Evolutionary conservation across 2,329 filamentous ascomycete genomes (phyloP), one percentile per base, ranked within the genome.

Genomic region (Claviceps lovelessii): DNA sequence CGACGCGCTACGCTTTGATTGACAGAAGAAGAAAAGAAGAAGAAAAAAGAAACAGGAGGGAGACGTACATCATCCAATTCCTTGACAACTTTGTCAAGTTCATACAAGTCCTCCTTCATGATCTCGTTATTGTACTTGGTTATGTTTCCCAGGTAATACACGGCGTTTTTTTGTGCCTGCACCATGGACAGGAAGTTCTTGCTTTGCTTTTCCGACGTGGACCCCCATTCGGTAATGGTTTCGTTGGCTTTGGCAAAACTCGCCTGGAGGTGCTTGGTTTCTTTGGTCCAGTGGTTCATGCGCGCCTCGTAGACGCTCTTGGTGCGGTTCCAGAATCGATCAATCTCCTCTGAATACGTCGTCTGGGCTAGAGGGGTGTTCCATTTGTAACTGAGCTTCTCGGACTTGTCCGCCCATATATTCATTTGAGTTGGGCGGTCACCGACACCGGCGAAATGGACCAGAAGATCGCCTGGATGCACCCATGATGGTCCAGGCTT

Each of bases 391-490:
- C 5, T 37, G 33, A 51, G 15, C n/a, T 37, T 8, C 28, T 56
- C 55, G 2, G 55, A 56, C 17, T 15, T 31, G 17, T 51, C 54
- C 9, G 51, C 37, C 55, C 55, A 57, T 9, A 28, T 35, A 6
- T 46, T 33, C 49, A 57, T 55, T 7, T 35, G 39, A 5, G 6
- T 19, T 10, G 52, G 47, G n/a, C 54, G 54, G 23, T 50, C 7
- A 11, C 9, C 9, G 5, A 41, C 15, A 11, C 59, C 59, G 5
- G 59, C 58, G n/a, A 61, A 61, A 39, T 61, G 58, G 13, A 61
- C 53, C 31, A 61, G 37, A 17, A 60, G 56, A 51, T 60, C 59
- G n/a, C 59, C 59, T 4, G 54, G 51, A 41, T 46, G 39, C 35
- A 57, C 46, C 5, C 17, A 51, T 15, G 49, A 28, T 17, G 42